Base-by-base conservation (phyloP, 305 asterid species). In the Fraxinus nigra region DNA sequence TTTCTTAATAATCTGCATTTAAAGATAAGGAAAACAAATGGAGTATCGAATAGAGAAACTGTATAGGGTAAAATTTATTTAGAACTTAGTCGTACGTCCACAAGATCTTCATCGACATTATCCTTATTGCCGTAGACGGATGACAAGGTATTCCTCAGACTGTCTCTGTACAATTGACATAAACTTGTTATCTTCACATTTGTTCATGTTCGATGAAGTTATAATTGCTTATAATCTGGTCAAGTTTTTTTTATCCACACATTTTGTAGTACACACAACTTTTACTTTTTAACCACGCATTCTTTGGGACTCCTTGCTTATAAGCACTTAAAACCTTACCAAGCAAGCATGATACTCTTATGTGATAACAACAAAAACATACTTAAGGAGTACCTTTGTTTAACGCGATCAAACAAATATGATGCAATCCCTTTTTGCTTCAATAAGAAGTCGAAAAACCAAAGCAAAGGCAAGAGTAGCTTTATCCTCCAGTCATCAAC, bases 401-500 rank as follows among this genome's bases (percentile, higher is more conserved):
- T 92, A 83, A 89, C 94, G 0, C 94, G 95, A 46, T 88, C 86
- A 72, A 93, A 94, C 46, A 95, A 84, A 69, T 82, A 86, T 26
- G 92, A 83, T 56, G 99, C 99, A 5, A 94, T 88, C 54, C 80
- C 82, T 85, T 85, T 92, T 76, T 91, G 98, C 38, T 89, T 91
- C 78, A 95, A 85, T 81, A 95, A 86, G 92, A 92, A 91, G 87
- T 93, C 99, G 46, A 95, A 20, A 54, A 95, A 75, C 98, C 93
- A 92, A 75, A 95, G 89, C 86, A 95, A 82, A 38, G 99, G 98
- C 63, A 89, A 79, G 9, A 94, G 80, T 46, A 94, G 90, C 89
- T 90, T 93, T 77, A 95, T 93, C 81, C 99, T 92, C 99, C 99
- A 94, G 86, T 95, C 99, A 77, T 94, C 98, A 43, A 95, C 99